phyloP scores from a whole-genome alignment of 2,329 filamentous ascomycete species.

The Nothomitra cinnamomea region DNA sequence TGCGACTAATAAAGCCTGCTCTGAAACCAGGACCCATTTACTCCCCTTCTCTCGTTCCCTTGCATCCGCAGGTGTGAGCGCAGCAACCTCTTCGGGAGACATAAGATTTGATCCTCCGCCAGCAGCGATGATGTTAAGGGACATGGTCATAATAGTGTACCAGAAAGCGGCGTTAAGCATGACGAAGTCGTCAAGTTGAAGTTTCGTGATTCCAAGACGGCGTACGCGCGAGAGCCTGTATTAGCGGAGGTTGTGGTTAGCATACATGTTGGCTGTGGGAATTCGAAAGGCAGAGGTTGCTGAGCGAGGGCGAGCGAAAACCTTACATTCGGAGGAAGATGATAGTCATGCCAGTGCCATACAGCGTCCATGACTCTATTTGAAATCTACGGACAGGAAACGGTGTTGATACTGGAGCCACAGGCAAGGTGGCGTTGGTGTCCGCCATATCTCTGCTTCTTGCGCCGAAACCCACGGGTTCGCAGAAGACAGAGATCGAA shows the following conservation, averaged over 20 bases:
- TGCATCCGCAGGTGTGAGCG: constrained; percentile 30
- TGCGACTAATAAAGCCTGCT: constrained; percentile 43
- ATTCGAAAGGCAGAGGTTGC: constrained; percentile 26
- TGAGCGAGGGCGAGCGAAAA: neutral
- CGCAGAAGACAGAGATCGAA: no score
- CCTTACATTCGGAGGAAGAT: constrained; percentile 23
- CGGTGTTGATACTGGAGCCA: neutral
- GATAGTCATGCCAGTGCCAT: constrained; percentile 22
- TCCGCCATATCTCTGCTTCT: no score
- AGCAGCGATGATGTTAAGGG: constrained; percentile 35
- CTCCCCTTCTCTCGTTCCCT: constrained; percentile 32
- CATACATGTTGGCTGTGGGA: constrained; percentile 15
- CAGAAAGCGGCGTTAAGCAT: constrained; percentile 37
- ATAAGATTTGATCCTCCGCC: constrained; percentile 44
- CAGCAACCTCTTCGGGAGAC: constrained; percentile 26
- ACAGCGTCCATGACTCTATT: constrained; percentile 22
- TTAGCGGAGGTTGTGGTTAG: neutral
- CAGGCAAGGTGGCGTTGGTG: no score
- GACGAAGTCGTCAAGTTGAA: constrained; percentile 38
- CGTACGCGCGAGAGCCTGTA: constrained; percentile 23
- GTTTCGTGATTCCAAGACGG: constrained; percentile 28
- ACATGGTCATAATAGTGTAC: constrained; percentile 37
- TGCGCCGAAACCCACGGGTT: no score
- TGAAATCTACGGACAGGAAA: neutral
- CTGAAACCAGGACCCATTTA: constrained; percentile 44